Evolutionary conservation across 73 alveolate species (phyloP).

Genomic region (Blepharisma japonicum): DNA sequence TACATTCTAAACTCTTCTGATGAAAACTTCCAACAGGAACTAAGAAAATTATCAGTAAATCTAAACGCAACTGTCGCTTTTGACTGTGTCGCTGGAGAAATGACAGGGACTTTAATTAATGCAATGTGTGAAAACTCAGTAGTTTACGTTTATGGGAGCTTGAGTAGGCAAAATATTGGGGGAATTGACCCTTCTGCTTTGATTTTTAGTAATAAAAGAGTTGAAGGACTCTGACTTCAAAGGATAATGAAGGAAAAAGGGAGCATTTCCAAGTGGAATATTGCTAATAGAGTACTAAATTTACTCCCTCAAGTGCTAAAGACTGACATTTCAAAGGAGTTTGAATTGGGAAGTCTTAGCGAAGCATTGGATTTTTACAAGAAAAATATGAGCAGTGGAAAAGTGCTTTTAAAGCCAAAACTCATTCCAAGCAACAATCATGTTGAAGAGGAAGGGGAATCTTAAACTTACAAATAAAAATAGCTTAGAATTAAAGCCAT

Average conservation of each 20-base stretch:
- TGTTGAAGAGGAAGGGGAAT: too few relatives aligned
- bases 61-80: constrained; percentile 61
- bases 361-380: constrained; percentile 36
- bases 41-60: constrained; percentile 41
- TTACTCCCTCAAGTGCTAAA: constrained; percentile 42
- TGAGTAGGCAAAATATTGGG: constrained; percentile 32
- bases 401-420: constrained; percentile 34
- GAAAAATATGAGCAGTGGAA: constrained; percentile 43
- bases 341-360: constrained; percentile 29
- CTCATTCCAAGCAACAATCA: too few relatives aligned
- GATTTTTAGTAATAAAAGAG: constrained; percentile 46
- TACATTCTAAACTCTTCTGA: constrained; percentile 49
- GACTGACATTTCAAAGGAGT: constrained; percentile 37
- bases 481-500: too few relatives aligned
- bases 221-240: constrained; percentile 51
- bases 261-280: not conserved
- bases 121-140: constrained; percentile 54
- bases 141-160: constrained; percentile 48
- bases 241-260: constrained; percentile 35
- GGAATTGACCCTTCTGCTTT: constrained; percentile 44
- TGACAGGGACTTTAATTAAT: constrained; percentile 51
- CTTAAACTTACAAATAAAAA: too few relatives aligned
- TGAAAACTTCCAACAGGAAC: constrained; percentile 57
- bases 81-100: constrained; percentile 70
- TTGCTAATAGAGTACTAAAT: not conserved